phyloP scores from a whole-genome alignment of 2,329 filamentous ascomycete genomes.

The Truncatella angustata region DNA sequence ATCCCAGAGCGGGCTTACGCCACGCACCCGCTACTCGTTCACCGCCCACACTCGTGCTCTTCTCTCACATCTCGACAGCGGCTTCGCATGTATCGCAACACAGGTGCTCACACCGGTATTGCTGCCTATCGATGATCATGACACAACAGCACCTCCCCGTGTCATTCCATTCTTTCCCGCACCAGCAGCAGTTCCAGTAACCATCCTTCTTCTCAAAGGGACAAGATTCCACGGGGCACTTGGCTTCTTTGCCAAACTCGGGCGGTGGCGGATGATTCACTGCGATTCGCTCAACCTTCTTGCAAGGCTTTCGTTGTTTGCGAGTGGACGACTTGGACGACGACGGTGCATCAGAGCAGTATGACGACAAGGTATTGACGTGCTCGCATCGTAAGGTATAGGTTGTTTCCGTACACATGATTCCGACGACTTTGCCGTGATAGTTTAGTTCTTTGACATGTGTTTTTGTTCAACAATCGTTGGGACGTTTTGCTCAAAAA shows the following conservation, averaged over 20 bases:
- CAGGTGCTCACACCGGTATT: slow-evolving; percentile 52
- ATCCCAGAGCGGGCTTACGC: not conserved
- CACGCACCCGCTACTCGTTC: not conserved
- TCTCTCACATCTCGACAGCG: slow-evolving; percentile 29
- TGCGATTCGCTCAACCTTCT: slow-evolving; percentile 39
- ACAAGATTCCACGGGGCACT: slow-evolving; percentile 45
- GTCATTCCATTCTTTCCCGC: slow-evolving; percentile 51
- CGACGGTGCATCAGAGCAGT: slow-evolving; percentile 41
- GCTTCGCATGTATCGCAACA: slow-evolving; percentile 51
- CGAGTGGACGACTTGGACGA: slow-evolving; percentile 16
- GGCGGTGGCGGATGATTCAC: slow-evolving; percentile 48
- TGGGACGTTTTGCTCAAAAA: too few relatives aligned
- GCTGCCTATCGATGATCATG: slow-evolving; percentile 50
- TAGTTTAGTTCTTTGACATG: too few relatives aligned
- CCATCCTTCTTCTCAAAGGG: slow-evolving; percentile 49
- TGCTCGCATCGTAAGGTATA: slow-evolving; percentile 53
- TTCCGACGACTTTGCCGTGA: too few relatives aligned
- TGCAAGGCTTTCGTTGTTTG: slow-evolving; percentile 38
- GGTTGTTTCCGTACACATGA: slow-evolving; percentile 49
- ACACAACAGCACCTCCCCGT: slow-evolving; percentile 49
- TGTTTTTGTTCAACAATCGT: too few relatives aligned
- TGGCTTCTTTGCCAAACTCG: slow-evolving; percentile 37
- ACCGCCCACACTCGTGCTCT: not conserved
- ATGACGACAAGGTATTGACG: slow-evolving; percentile 41
- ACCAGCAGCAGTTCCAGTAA: slow-evolving; percentile 57